Base-by-base conservation (phyloP, 1,284 basidiomycete genomes). In the Afroboletus lepidellus region DNA sequence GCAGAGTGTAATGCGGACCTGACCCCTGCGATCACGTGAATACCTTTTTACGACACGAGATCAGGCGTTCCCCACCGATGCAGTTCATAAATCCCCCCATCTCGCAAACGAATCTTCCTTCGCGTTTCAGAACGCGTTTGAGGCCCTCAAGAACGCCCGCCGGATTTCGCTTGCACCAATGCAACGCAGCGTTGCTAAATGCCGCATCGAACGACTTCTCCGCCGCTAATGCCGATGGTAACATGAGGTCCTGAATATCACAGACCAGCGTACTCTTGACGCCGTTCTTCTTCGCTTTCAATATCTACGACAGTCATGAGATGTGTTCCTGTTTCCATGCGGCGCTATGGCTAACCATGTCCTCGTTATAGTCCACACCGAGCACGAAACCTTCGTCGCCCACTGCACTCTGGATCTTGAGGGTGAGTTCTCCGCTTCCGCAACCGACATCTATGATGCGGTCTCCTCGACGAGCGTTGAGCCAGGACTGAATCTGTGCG, bases 121-220 rank as follows among this genome's bases (percentile, higher is more conserved):
- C 85, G 0, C 77, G 77, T 60, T 81, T 89, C 44, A 94, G 71
- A 7, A 86, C 69, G 48, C 72, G 74, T 59, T 79, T 80, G 25
- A 80, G 79, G 43, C 80, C 77, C 13, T 77, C 68, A 3, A 91
- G 66, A 1, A 92, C 90, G 1, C 79, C 83, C 0, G 62, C 64
- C 0, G 92, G 92, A 60, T 87, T 75, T 8, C 72, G 69, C 65
- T 90, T 91, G 69, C 90, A 93, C 92, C 92, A 94, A 62, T 94
- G 92, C 53, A 94, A 67, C 2, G 81, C 77, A 0, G 92, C 90
- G 52, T 87, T 91, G 41, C 85, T 85, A 70, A 93, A 92, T 1
- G 88, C 84, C 0, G 81, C 78, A 58, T 87, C 82, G 54, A 80
- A 86, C 46, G 45, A 67, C 55, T 33, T 66, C 56, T 30, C 67